Evolutionary conservation across 495 filamentous ascomycete genomes (phyloP).

Genomic region (Aspergillus carlsbadensis): DNA sequence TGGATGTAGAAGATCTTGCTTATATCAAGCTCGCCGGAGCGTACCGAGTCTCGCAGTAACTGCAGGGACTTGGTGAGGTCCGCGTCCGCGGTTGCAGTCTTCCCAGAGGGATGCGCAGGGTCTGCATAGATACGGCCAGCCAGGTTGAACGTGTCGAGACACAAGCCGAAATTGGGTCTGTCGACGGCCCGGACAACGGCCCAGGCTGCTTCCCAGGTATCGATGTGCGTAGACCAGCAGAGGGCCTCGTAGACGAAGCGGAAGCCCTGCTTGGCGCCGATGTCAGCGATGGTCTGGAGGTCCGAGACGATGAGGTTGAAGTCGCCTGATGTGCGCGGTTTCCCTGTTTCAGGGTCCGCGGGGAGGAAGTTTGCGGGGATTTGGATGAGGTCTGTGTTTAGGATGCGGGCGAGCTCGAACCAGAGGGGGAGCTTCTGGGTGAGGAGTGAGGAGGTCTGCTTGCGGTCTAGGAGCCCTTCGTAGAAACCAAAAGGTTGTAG

Average conservation of each 20-base stretch:
- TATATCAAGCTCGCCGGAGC: constrained; percentile 50
- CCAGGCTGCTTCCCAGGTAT: constrained; percentile 75
- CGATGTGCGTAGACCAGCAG: constrained; percentile 69
- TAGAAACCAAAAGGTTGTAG: constrained; percentile 81
- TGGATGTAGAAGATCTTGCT: constrained; percentile 78
- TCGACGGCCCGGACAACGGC: constrained; percentile 64
- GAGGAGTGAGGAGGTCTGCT: constrained; percentile 55
- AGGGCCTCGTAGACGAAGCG: constrained; percentile 77
- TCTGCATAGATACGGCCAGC: constrained; percentile 74
- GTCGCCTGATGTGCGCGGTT: constrained; percentile 50
- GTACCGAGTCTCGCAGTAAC: constrained; percentile 34
- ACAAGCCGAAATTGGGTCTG: constrained; percentile 72
- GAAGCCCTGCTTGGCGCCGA: constrained; percentile 56
- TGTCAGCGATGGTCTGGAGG: constrained; percentile 62
- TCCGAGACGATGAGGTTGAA: constrained; percentile 60
- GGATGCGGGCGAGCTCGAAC: constrained; percentile 63
- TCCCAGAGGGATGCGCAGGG: constrained; percentile 53
- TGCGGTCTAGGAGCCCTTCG: constrained; percentile 68
- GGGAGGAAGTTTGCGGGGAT: constrained; percentile 72
- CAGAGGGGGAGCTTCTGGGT: constrained; percentile 62
- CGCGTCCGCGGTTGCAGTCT: constrained; percentile 55
- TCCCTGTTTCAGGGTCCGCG: constrained; percentile 37
- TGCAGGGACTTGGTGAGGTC: constrained; percentile 56
- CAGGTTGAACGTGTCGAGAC: constrained; percentile 82
- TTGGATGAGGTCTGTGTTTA: constrained; percentile 69